Base-by-base conservation (phyloP, 1,284 basidiomycete genomes). In the Irpex sp. region DNA sequence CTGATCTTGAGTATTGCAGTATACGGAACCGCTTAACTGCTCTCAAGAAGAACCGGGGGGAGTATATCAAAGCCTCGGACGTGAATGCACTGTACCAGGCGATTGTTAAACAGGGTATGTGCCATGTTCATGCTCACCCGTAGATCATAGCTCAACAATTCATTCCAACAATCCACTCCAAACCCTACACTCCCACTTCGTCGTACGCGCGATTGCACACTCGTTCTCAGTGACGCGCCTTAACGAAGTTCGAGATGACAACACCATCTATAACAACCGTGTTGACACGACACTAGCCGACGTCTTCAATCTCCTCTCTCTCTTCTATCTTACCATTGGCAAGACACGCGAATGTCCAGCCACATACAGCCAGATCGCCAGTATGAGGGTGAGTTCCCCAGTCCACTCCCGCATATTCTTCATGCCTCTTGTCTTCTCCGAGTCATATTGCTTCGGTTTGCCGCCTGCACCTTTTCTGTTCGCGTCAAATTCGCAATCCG, bases 1-100 rank as follows among this genome's bases (percentile, higher is more conserved):
- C 36, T 42, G 68, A 55, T 67, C 57, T 67, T 51, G 9, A 28
- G 5, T 16, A 28, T 9, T 35, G 47, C 71, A 95, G 92, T 75
- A 97, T 98, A 73, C 88, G 96, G 60, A 96, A 97, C 75, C 86
- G 89, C 68, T 82, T 92, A 56, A 94, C 91, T 5, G 93, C 87
- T 33, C 84, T 94, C 72, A 94, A 94, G 82, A 91, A 91, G 81
- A 89, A 95, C 78, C 83, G 91, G 69, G 85, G 86, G 67, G 86
- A 93, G 67, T 96, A 90, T 77, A 93, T 96, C 75, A 93, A 95
- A 69, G 83, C 93, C 2, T 89, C 92, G 66, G 96, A 96, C 80
- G 96, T 99, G 60, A 91, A 97, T 74, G 83, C 86, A 53, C 87
- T 98, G 66, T 98, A 98, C 81, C 92, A 94, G 68, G 85, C 90